Percentiles rank a stretch among this genome's conserved stretches.
Conservation (phyloP, 768 basidiomycete genomes). For the Boletus rubescentipes region DNA sequence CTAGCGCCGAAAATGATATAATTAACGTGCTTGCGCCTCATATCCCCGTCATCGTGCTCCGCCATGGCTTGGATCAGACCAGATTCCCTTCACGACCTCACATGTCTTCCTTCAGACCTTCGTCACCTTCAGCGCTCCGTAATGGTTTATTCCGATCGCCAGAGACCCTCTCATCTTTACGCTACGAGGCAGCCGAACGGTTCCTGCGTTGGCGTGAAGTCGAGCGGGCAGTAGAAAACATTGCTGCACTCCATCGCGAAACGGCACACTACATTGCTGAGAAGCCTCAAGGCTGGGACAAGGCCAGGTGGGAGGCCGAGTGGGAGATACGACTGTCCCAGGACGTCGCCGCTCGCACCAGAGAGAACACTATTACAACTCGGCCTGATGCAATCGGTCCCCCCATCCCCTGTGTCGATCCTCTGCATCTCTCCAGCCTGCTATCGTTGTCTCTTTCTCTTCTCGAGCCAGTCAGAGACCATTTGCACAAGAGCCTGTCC, state of each 20-base stretch:
- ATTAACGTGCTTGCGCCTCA: conserved; percentile 50
- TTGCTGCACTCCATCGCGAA: conserved; percentile 35
- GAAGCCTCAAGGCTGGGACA: conserved; percentile 47
- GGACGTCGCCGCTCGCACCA: conserved; percentile 54
- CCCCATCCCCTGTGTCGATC: conserved; percentile 48
- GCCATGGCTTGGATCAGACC: conserved; percentile 37
- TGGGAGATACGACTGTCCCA: conserved; percentile 61
- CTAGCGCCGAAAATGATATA: conserved; percentile 41
- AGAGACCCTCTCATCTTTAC: conserved; percentile 54
- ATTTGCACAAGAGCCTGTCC: conserved; percentile 25
- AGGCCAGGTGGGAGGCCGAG: conserved; percentile 64
- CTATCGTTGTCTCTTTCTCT: conserved; percentile 61
- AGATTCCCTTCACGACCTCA: conserved; percentile 32
- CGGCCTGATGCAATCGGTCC: conserved; percentile 15
- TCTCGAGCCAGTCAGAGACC: conserved; percentile 43
- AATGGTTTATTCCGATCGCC: conserved; percentile 63
- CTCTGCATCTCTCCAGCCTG: conserved; percentile 65
- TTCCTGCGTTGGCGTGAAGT: conserved; percentile 75
- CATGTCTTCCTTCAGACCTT: conserved; percentile 58
- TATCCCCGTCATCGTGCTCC: conserved; percentile 58
- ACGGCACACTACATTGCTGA: conserved; percentile 18
- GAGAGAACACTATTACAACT: conserved; percentile 37
- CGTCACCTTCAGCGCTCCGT: conserved; percentile 51
- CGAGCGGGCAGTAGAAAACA: conserved; percentile 51
- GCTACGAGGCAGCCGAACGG: conserved; percentile 64